Percentiles rank a stretch among this genome's conserved stretches.
These are phyloP conservation scores for Penicillium daleae DNA, from an alignment of 495 filamentous ascomycete genomes.

Conservation along the genomic window DNA sequence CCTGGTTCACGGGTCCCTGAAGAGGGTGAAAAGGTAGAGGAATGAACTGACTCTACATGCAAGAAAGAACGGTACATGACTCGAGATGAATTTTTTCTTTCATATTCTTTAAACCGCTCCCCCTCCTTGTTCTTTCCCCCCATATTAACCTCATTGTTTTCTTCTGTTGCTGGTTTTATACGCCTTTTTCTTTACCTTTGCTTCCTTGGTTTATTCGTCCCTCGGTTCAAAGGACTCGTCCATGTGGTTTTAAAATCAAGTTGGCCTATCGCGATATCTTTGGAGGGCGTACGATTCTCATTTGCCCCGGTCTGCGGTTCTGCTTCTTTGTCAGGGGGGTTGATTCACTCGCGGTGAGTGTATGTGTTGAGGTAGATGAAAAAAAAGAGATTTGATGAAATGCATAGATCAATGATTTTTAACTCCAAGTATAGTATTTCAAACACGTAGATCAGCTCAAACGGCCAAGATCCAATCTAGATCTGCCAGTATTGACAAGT, in stretches of 20 bases:
- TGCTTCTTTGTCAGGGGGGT: constrained; percentile 19
- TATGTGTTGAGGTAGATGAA: constrained; percentile 31
- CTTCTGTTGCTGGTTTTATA: constrained; percentile 28
- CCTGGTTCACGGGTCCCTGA: constrained; percentile 20
- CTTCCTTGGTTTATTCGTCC: constrained; percentile 31
- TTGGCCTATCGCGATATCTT: constrained; percentile 42
- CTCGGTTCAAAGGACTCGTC: constrained; percentile 22
- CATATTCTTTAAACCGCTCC: constrained; percentile 31
- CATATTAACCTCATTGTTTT: constrained; percentile 25
- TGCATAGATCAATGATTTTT: constrained; percentile 33
- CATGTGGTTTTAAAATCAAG: constrained; percentile 31
- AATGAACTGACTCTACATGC: constrained; percentile 32
- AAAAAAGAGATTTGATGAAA: constrained; percentile 39
- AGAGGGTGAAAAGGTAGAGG: constrained; percentile 29
- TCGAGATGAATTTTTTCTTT: constrained; percentile 40
- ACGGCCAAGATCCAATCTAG: neutral
- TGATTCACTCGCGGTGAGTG: constrained; percentile 25
- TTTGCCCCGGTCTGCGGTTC: constrained; percentile 32
- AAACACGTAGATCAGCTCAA: neutral
- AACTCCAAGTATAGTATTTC: constrained; percentile 10
- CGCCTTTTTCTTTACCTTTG: constrained; percentile 24
- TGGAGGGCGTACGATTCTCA: constrained; percentile 33
- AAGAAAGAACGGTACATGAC: constrained; percentile 39
- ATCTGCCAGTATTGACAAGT: neutral
- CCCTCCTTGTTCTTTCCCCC: constrained; percentile 24